Evolutionary conservation across 2,329 filamentous ascomycete species (phyloP).

Genomic region (Venturia asperata): DNA sequence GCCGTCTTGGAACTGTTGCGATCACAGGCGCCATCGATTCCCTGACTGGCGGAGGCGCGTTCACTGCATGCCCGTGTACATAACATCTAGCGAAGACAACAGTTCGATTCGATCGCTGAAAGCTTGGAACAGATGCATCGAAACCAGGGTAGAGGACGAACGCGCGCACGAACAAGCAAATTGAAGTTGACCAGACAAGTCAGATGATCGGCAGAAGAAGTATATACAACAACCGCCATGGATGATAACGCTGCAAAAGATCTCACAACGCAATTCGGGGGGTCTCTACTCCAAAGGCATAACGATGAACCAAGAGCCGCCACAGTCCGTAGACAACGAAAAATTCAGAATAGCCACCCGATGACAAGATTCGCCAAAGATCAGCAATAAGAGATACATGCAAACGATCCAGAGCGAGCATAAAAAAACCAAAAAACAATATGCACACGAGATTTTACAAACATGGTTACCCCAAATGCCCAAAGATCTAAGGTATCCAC

Average conservation of each 20-base stretch:
- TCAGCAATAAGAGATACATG: neutral
- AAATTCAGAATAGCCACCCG: neutral
- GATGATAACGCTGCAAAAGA: neutral
- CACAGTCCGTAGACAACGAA: neutral
- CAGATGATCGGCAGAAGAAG: neutral
- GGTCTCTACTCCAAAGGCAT: neutral
- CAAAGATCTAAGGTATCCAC: slow-evolving; percentile 10
- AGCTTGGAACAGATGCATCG: too few relatives aligned
- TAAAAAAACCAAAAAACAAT: neutral
- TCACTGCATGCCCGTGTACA: too few relatives aligned
- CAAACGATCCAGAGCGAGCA: neutral
- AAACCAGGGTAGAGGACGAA: neutral
- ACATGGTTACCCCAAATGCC: neutral
- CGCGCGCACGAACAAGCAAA: neutral
- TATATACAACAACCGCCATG: neutral
- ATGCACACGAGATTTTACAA: neutral
- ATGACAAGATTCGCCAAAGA: neutral
- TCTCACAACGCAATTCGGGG: neutral
- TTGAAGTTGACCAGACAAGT: neutral
- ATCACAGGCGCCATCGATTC: too few relatives aligned
- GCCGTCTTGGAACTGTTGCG: too few relatives aligned
- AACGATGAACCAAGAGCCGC: neutral
- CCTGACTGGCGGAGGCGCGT: too few relatives aligned
- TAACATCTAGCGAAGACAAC: too few relatives aligned
- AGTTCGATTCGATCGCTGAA: too few relatives aligned